These are phyloP conservation scores for Thymus mandschuricus DNA, from an alignment of 257 asterid genomes.

Conservation along the genomic window DNA sequence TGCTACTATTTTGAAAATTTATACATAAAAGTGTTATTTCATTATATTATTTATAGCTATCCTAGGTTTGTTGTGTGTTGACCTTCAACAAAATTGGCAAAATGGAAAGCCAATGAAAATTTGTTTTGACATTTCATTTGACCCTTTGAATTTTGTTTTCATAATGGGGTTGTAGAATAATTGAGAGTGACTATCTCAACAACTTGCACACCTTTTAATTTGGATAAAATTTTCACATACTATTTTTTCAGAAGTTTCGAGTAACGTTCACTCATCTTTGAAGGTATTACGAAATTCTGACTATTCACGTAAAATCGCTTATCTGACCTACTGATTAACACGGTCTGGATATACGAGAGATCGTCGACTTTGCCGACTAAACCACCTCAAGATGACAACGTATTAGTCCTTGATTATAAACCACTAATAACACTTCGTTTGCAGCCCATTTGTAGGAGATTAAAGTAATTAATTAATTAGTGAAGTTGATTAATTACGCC, in stretches of 20 bases:
- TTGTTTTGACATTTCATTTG: constrained; percentile 35
- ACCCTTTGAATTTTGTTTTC: constrained; percentile 29
- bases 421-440: constrained; percentile 15
- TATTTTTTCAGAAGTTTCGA: not conserved
- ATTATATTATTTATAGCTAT: constrained; percentile 18
- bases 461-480: not conserved
- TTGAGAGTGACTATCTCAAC: constrained; percentile 34
- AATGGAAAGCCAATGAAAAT: constrained; percentile 29
- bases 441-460: not conserved
- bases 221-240: not conserved
- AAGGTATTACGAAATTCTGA: too few relatives aligned
- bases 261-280: too few relatives aligned
- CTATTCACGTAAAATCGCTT: not conserved
- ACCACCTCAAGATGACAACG: not conserved
- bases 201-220: constrained; percentile 31
- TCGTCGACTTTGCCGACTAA: not conserved
- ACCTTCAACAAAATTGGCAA: constrained; percentile 33
- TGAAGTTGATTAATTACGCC: constrained; percentile 5
- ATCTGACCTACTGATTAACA: too few relatives aligned
- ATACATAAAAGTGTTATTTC: not conserved
- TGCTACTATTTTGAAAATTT: not conserved
- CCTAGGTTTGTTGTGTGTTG: constrained; percentile 31
- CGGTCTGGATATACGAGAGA: not conserved
- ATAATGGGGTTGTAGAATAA: constrained; percentile 38
- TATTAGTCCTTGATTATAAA: not conserved